These are phyloP conservation scores for Blastocystis sp. DNA, from an alignment of 352 stramenopile genomes.

Conservation along the genomic window DNA sequence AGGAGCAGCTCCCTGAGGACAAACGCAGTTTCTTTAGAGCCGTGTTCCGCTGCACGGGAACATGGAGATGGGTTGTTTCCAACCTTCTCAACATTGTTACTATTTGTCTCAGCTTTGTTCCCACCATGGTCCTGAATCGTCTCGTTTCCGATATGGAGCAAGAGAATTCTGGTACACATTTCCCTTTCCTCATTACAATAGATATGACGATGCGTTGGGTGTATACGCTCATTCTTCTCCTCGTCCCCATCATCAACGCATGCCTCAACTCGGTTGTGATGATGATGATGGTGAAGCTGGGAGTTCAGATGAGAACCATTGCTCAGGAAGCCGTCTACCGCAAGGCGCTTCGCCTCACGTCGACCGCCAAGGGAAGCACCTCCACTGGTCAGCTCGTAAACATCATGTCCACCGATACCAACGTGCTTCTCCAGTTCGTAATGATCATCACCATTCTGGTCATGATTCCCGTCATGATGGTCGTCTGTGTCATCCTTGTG, in stretches of 20 bases:
- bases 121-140: conserved; percentile 3
- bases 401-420: conserved; percentile 47
- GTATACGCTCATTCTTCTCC: not conserved
- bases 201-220: not conserved
- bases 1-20: not conserved
- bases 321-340: conserved; percentile 62
- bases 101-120: conserved; percentile 25
- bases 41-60: conserved; percentile 1
- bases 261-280: not conserved
- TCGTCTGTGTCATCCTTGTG: not conserved
- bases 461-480: conserved; percentile 41
- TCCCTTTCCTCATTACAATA: not conserved
- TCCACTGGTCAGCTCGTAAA: conserved; percentile 59
- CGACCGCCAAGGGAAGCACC: conserved; percentile 59
- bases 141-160: conserved; percentile 28
- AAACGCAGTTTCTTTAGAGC: not conserved
- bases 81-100: not conserved
- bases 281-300: conserved; percentile 50
- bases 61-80: not conserved
- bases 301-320: conserved; percentile 5
- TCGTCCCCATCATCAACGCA: conserved; percentile 17
- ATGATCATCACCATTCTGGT: conserved; percentile 31
- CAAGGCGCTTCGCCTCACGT: conserved; percentile 62
- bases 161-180: not conserved
- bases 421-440: conserved; percentile 18